These are phyloP conservation scores for Aspergillus baeticus DNA, from an alignment of 495 filamentous ascomycete genomes.

Conservation along the genomic window DNA sequence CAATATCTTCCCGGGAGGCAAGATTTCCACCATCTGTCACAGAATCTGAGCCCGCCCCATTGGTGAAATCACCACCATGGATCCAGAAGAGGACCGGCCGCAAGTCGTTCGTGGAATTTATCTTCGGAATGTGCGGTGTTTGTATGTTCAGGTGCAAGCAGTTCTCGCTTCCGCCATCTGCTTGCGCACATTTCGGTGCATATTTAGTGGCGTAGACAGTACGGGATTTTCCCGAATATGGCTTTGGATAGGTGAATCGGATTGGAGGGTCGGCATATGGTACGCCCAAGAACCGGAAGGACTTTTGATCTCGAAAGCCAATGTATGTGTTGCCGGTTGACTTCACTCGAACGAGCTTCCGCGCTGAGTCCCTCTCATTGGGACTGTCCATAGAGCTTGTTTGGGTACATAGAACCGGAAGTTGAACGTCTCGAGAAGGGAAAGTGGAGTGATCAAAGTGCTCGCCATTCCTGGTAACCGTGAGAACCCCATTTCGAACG, in stretches of 20 bases:
- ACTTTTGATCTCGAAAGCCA: conserved; percentile 45
- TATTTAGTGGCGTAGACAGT: conserved; percentile 40
- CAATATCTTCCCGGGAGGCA: conserved; percentile 40
- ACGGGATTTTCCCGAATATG: conserved; percentile 34
- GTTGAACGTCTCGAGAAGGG: conserved; percentile 16
- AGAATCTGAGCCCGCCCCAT: conserved; percentile 32
- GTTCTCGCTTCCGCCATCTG: conserved; percentile 33
- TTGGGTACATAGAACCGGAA: conserved; percentile 46
- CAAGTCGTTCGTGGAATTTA: conserved; percentile 25
- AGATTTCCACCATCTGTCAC: conserved; percentile 36
- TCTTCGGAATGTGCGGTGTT: conserved; percentile 41
- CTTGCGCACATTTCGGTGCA: conserved; percentile 40
- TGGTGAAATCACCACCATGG: conserved; percentile 40
- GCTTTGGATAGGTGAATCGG: conserved; percentile 39
- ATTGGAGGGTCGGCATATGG: conserved; percentile 41
- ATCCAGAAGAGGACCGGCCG: conserved; percentile 44
- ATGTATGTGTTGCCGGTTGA: conserved; percentile 41
- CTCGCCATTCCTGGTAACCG: conserved; percentile 12
- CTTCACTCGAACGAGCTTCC: conserved; percentile 25
- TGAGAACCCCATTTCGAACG: conserved; percentile 32
- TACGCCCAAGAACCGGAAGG: conserved; percentile 49
- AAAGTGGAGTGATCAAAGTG: conserved; percentile 18
- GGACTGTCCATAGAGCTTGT: conserved; percentile 22
- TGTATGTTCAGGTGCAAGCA: conserved; percentile 45
- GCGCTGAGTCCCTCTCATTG: conserved; percentile 15